phyloP scores from a whole-genome alignment of 169 alveolate genomes.

The Plasmodium yoelii region DNA sequence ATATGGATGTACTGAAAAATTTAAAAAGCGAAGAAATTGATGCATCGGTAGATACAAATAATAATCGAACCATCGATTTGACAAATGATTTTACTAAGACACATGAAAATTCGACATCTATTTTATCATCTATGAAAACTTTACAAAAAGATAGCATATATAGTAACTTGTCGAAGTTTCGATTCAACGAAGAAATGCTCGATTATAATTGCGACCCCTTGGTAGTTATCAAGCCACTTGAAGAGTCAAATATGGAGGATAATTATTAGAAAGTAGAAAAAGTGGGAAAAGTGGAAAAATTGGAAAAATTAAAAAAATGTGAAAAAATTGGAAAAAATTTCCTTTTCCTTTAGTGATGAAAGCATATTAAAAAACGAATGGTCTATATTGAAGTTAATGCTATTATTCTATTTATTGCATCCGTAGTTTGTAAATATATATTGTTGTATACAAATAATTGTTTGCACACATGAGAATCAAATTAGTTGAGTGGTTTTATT shows the following conservation, averaged over 20 bases:
- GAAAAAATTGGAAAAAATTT: neutral
- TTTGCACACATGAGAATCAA: too few relatives aligned
- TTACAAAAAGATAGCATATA: slow-evolving; percentile 59
- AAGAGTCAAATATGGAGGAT: slow-evolving; percentile 54
- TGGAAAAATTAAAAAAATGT: too few relatives aligned
- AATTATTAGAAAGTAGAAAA: neutral
- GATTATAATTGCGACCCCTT: slow-evolving; percentile 65
- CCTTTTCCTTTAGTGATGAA: too few relatives aligned
- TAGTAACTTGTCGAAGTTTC: slow-evolving; percentile 59
- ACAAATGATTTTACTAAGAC: slow-evolving; percentile 59
- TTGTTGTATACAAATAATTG: too few relatives aligned
- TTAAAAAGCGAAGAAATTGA: slow-evolving; percentile 73
- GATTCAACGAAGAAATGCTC: slow-evolving; percentile 58
- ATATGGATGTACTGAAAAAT: slow-evolving; percentile 63
- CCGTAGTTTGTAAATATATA: too few relatives aligned
- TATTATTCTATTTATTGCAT: too few relatives aligned
- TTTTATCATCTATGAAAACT: slow-evolving; percentile 59
- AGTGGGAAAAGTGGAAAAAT: too few relatives aligned
- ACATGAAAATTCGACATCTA: slow-evolving; percentile 71
- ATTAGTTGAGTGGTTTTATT: too few relatives aligned
- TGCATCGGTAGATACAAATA: slow-evolving; percentile 55
- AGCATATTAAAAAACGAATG: too few relatives aligned
- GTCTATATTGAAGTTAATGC: too few relatives aligned
- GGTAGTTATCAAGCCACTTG: slow-evolving; percentile 53
- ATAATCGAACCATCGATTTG: slow-evolving; percentile 54